phyloP scores from a whole-genome alignment of 2,329 filamentous ascomycete genomes.

The Ilyonectria sp. region DNA sequence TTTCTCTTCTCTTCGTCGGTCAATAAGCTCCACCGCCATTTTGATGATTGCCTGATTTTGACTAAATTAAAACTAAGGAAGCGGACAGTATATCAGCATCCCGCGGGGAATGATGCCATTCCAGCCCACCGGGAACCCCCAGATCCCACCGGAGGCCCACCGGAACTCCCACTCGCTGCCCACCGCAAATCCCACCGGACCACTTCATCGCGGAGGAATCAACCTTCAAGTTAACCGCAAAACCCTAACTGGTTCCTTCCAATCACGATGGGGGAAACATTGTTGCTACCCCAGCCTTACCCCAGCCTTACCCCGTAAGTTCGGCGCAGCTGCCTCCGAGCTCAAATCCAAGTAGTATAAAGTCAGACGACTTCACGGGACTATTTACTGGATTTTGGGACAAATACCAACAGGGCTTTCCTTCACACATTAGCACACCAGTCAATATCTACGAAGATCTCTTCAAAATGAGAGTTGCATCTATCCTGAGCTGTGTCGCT shows the following conservation, averaged over 20 bases:
- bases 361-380: neutral
- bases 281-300: neutral
- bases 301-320: neutral
- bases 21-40: too few species aligned
- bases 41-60: too few species aligned
- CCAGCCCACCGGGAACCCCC: neutral
- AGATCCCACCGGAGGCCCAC: neutral
- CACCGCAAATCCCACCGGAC: neutral
- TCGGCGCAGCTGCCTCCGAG: neutral
- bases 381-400: neutral
- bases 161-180: neutral
- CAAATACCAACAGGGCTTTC: neutral
- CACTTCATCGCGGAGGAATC: neutral
- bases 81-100: too few species aligned
- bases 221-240: neutral
- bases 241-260: neutral
- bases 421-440: neutral
- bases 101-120: neutral
- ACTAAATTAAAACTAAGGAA: too few species aligned
- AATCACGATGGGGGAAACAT: neutral
- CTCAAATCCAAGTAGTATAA: neutral
- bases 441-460: neutral
- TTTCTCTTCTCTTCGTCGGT: too few species aligned
- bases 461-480: constrained; percentile 1
- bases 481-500: neutral